A percentile compares a stretch with the other conserved stretches of the same genome.
phyloP scores from a whole-genome alignment of 177 flowering plant genomes.

The Vitis hybrid region DNA sequence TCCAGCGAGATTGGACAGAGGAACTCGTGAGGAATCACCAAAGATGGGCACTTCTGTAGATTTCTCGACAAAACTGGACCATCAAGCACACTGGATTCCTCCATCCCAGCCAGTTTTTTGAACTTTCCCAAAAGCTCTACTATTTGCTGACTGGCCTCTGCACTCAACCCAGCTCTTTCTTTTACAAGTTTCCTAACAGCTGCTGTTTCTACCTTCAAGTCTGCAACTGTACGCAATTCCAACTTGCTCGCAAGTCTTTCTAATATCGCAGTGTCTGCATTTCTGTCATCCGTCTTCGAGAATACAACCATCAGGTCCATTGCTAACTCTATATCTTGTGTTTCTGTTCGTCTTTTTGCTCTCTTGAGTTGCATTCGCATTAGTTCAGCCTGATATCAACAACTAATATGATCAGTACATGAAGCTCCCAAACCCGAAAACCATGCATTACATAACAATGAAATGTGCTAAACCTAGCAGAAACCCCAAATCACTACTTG shows the following conservation, averaged over 20 bases:
- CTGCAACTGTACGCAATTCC: conserved; percentile 46
- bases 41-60: conserved; percentile 38
- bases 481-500: no score
- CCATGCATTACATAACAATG: no score
- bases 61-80: conserved; percentile 26
- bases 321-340: conserved; percentile 67
- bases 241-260: conserved; percentile 59
- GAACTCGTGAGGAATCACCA: conserved; percentile 61
- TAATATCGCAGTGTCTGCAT: conserved; percentile 57
- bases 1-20: conserved; percentile 68
- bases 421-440: no score
- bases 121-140: conserved; percentile 46
- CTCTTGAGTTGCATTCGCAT: conserved; percentile 53
- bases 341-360: conserved; percentile 55
- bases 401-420: not conserved
- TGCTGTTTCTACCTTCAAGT: conserved; percentile 44
- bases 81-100: conserved; percentile 29
- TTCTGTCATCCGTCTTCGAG: conserved; percentile 44
- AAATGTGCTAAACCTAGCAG: no score
- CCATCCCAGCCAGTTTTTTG: conserved; percentile 49
- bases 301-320: conserved; percentile 73
- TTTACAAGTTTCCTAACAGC: conserved; percentile 45
- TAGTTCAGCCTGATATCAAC: conserved; percentile 47
- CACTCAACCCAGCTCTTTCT: conserved; percentile 26
- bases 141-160: conserved; percentile 42